These are phyloP conservation scores for Phytophthora quininea DNA, from an alignment of 352 stramenopile species.

Conservation along the genomic window DNA sequence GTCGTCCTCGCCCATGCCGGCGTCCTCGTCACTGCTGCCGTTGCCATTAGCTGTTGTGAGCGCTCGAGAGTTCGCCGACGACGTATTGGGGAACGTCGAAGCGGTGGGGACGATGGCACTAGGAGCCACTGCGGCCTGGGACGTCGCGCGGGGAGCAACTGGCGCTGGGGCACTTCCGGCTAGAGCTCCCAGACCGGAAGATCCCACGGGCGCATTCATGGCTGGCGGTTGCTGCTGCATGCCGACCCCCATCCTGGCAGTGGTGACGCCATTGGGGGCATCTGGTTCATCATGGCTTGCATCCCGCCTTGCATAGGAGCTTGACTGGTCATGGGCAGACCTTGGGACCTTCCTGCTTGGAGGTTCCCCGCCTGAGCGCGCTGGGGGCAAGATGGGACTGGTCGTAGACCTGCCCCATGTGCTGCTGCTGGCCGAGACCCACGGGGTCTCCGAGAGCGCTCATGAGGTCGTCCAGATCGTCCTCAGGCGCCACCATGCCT, in stretches of 20 bases:
- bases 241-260: constrained; percentile 19
- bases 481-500: constrained; percentile 59
- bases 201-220: constrained; percentile 5
- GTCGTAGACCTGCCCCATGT: constrained; percentile 65
- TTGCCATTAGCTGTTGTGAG: constrained; percentile 58
- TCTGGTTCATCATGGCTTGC: constrained; percentile 33
- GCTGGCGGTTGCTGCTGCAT: constrained; percentile 39
- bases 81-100: constrained; percentile 23
- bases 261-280: constrained; percentile 27
- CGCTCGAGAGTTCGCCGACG: constrained; percentile 42
- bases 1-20: constrained; percentile 53
- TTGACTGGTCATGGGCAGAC: constrained; percentile 35
- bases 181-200: constrained; percentile 18
- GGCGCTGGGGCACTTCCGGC: constrained; percentile 14
- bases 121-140: constrained; percentile 25
- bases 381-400: constrained; percentile 54
- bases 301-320: constrained; percentile 44
- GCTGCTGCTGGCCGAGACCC: constrained; percentile 52
- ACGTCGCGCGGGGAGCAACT: constrained; percentile 4
- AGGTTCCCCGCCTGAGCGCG: constrained; percentile 37
- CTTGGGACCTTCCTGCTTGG: constrained; percentile 23
- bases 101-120: constrained; percentile 50
- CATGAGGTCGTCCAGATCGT: constrained; percentile 79
- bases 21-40: constrained; percentile 63
- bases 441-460: constrained; percentile 60